Evolutionary conservation across 805 yeast species (phyloP).

Genomic region (Starmera dryadoides): DNA sequence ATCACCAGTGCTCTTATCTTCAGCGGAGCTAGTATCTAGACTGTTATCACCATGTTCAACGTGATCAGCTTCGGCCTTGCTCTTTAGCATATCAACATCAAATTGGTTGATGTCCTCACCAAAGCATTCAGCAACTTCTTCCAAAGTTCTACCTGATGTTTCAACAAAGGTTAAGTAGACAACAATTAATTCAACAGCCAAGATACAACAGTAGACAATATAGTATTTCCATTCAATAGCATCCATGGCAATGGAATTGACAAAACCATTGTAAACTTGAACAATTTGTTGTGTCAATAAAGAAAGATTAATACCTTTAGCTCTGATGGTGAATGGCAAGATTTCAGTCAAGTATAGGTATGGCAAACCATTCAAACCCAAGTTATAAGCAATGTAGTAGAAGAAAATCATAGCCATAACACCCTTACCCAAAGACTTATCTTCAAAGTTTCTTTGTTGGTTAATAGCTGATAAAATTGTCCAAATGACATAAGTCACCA

Average conservation of each 20-base stretch:
- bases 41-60: constrained; percentile 10
- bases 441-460: constrained; percentile 31
- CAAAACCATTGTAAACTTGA: constrained; percentile 26
- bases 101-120: constrained; percentile 19
- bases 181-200: constrained; percentile 22
- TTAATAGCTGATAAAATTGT: constrained; percentile 40
- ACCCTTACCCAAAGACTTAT: constrained; percentile 35
- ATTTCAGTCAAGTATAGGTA: constrained; percentile 38
- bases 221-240: constrained; percentile 28
- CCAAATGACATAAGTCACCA: constrained; percentile 32
- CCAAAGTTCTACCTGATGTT: constrained; percentile 30
- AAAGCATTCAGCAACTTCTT: constrained; percentile 29
- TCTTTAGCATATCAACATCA: constrained; percentile 8
- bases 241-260: constrained; percentile 31
- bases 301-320: constrained; percentile 22
- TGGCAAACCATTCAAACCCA: constrained; percentile 39
- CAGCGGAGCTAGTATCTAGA: too few species aligned
- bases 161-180: constrained; percentile 29
- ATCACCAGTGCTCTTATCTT: too few species aligned
- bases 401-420: constrained; percentile 46
- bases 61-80: constrained; percentile 11
- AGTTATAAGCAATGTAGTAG: constrained; percentile 33
- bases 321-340: constrained; percentile 25
- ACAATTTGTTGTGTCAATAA: constrained; percentile 15
- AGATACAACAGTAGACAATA: constrained; percentile 26